Percentiles rank a stretch among this genome's conserved stretches.
phyloP scores from a whole-genome alignment of 2,329 filamentous ascomycete species.

The Intubia oerlemansii region DNA sequence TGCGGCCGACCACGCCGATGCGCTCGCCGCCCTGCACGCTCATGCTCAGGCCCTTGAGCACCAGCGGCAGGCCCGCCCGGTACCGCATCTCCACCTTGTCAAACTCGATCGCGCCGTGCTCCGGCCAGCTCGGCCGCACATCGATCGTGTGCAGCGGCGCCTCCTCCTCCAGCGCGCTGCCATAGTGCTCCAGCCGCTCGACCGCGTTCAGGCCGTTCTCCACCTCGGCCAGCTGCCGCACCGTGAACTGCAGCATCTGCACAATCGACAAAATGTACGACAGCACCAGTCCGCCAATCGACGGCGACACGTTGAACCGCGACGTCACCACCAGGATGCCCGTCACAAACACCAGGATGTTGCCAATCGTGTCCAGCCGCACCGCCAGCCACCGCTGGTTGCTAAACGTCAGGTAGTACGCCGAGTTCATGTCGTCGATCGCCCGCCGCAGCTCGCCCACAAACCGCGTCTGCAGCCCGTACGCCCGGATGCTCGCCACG shows the following conservation, averaged over 20 bases:
- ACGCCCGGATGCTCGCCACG: constrained; percentile 70
- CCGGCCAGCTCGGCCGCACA: constrained; percentile 60
- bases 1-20: constrained; percentile 63
- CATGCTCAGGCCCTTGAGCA: constrained; percentile 49
- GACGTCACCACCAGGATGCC: constrained; percentile 85
- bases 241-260: constrained; percentile 89
- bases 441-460: constrained; percentile 43
- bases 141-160: constrained; percentile 60
- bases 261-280: constrained; percentile 88
- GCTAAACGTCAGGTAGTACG: constrained; percentile 86
- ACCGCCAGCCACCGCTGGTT: constrained; percentile 88
- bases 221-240: constrained; percentile 82
- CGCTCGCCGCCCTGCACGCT: constrained; percentile 56
- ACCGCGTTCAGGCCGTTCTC: constrained; percentile 98
- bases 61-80: constrained; percentile 47
- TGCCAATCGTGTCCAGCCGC: constrained; percentile 68
- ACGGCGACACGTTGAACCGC: constrained; percentile 65
- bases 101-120: constrained; percentile 64
- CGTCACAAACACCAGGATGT: constrained; percentile 64
- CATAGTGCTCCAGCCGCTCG: constrained; percentile 80
- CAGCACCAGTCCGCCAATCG: constrained; percentile 69
- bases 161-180: constrained; percentile 69
- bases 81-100: constrained; percentile 63
- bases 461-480: constrained; percentile 63
- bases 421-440: constrained; percentile 81